A percentile compares a stretch with the other conserved stretches of the same genome.
These are phyloP conservation scores for Claviceps humidiphila DNA, from an alignment of 2,329 filamentous ascomycete genomes.

Conservation along the genomic window DNA sequence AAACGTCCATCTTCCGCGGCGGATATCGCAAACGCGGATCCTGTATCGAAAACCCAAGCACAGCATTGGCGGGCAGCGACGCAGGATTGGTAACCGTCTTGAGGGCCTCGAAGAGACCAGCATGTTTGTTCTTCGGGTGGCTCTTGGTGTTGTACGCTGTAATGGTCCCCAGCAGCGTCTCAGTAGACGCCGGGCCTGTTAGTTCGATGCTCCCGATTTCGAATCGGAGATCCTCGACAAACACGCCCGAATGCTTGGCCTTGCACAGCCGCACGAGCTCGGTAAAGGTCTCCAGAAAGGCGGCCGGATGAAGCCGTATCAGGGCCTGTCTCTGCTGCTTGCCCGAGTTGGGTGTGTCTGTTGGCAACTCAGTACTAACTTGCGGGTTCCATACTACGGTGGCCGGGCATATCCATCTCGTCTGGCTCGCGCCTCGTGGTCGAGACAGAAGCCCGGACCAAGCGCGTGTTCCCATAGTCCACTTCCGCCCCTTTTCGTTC, in stretches of 20 bases:
- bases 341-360: conserved; percentile 12
- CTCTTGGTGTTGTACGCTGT: conserved; percentile 30
- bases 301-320: conserved; percentile 70
- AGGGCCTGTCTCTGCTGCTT: conserved; percentile 37
- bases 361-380: conserved; percentile 10
- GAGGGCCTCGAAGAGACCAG: conserved; percentile 36
- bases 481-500: conserved; percentile 52
- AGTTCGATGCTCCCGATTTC: conserved; percentile 50
- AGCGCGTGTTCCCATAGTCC: conserved; percentile 43
- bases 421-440: conserved; percentile 34
- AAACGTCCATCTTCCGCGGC: conserved; percentile 39
- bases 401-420: conserved; percentile 54
- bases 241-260: conserved; percentile 46
- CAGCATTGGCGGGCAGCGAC: conserved; percentile 52
- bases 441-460: conserved; percentile 38
- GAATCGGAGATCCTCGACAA: conserved; percentile 55
- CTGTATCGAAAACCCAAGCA: conserved; percentile 59
- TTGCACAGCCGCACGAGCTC: conserved; percentile 45
- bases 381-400: conserved; percentile 62
- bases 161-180: conserved; percentile 59
- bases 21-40: conserved; percentile 77
- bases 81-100: conserved; percentile 52
- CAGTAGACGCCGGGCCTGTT: conserved; percentile 59
- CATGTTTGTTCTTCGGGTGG: conserved; percentile 25
- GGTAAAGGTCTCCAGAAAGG: conserved; percentile 57